These are phyloP conservation scores for Spongiforma sp. DNA, from an alignment of 1,284 basidiomycete genomes.

Conservation along the genomic window DNA sequence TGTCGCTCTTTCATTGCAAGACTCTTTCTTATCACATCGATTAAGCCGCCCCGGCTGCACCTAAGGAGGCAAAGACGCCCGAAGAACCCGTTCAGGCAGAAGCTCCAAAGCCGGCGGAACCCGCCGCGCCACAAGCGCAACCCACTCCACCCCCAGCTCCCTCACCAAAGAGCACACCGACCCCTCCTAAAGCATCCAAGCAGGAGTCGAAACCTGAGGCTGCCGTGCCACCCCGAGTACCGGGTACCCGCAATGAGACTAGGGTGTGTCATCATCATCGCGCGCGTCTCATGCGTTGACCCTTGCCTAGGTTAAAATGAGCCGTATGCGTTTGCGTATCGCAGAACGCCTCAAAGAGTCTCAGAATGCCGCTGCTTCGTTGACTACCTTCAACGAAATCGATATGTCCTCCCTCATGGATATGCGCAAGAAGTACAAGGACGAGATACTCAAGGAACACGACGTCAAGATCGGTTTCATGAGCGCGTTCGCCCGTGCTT, in stretches of 20 bases:
- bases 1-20: slow-evolving; percentile 22
- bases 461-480: slow-evolving; percentile 99
- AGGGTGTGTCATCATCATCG: slow-evolving; percentile 56
- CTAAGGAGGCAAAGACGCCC: slow-evolving; percentile 41
- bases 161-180: slow-evolving; percentile 41
- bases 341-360: slow-evolving; percentile 98
- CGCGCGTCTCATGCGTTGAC: slow-evolving; percentile 3
- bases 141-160: slow-evolving; percentile 52
- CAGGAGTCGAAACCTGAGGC: slow-evolving; percentile 43
- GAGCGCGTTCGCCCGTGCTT: slow-evolving; percentile 95
- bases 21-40: neutral
- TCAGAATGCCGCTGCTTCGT: slow-evolving; percentile 95
- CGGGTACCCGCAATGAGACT: slow-evolving; percentile 82
- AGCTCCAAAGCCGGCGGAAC: slow-evolving; percentile 35
- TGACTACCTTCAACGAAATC: slow-evolving; percentile 99
- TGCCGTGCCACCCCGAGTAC: slow-evolving; percentile 42
- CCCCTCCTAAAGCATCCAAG: slow-evolving; percentile 40
- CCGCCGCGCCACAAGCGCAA: slow-evolving; percentile 56
- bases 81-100: slow-evolving; percentile 44
- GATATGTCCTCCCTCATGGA: slow-evolving; percentile 98
- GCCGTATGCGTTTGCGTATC: slow-evolving; percentile 96
- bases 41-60: slow-evolving; percentile 34
- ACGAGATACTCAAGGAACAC: slow-evolving; percentile 89
- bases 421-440: slow-evolving; percentile 96
- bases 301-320: slow-evolving; percentile 86